Percentiles rank a stretch among this genome's conserved stretches.
phyloP scores from a whole-genome alignment of 169 alveolate species.

The Plasmodium knowlesi region DNA sequence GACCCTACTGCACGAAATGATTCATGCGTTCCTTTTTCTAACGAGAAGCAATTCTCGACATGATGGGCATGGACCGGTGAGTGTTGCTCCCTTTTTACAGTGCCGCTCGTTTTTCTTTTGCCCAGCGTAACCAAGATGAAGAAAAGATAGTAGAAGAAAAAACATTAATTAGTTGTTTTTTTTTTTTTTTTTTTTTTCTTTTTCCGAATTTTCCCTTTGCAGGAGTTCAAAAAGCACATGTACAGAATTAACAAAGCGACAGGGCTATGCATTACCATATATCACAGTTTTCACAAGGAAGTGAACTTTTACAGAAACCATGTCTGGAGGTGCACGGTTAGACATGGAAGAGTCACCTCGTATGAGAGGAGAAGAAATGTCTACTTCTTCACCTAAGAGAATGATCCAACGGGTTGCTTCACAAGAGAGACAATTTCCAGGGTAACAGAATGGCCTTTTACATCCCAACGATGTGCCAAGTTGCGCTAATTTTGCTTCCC shows the following conservation, averaged over 20 bases:
- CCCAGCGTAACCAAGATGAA: background rate
- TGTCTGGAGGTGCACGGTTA: constrained; percentile 94
- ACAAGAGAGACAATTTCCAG: no score
- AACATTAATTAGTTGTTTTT: background rate
- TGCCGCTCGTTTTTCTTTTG: background rate
- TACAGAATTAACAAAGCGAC: constrained; percentile 88
- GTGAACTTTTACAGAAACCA: constrained; percentile 91
- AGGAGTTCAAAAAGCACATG: constrained; percentile 92
- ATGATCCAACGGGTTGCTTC: no score
- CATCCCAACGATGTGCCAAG: background rate
- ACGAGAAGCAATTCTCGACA: constrained; percentile 82
- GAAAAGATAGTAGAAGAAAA: background rate
- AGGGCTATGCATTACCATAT: constrained; percentile 92
- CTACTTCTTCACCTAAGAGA: no score
- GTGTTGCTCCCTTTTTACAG: constrained; percentile 53
- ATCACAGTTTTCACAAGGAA: constrained; percentile 94
- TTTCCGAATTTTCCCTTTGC: background rate
- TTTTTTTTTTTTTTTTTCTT: background rate
- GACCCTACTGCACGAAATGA: constrained; percentile 96
- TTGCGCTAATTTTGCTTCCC: background rate
- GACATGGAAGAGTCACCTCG: background rate
- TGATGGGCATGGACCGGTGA: constrained; percentile 92
- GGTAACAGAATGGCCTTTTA: background rate
- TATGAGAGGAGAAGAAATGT: background rate
- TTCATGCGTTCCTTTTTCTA: constrained; percentile 94